Conservation (phyloP, 345 rosid species). For the Rhodamnia argentea region DNA sequence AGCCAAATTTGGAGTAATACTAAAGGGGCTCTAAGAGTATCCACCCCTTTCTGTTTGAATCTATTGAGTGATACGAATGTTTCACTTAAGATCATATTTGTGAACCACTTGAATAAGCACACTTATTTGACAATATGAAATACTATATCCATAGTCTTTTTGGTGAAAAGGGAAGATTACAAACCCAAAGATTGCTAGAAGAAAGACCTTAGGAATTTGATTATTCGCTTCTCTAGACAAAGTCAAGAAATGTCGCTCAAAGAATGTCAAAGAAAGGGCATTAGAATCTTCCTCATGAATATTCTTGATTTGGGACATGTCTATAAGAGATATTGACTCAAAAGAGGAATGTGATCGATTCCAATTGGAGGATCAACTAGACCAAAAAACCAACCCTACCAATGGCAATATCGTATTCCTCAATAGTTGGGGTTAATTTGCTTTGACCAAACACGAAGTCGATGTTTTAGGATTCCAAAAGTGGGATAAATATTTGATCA, state of each 20-base stretch:
- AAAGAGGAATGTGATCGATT: neutral
- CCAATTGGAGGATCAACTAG: neutral
- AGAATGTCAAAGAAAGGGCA: neutral
- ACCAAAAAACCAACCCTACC: neutral
- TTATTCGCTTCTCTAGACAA: neutral
- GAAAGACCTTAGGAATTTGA: neutral
- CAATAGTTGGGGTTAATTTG: neutral
- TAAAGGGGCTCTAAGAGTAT: fast-evolving
- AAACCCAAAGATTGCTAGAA: neutral
- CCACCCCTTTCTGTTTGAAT: neutral
- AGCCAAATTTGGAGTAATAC: neutral
- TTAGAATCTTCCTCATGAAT: no score
- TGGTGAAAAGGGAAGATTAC: neutral
- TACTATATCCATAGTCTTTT: neutral
- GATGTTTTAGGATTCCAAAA: neutral
- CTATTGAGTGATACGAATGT: neutral
- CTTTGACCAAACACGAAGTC: neutral
- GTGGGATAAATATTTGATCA: neutral
- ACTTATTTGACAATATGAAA: neutral
- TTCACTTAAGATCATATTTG: neutral
- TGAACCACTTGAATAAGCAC: neutral
- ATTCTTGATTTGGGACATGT: no score
- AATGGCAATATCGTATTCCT: neutral
- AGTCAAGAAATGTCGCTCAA: neutral
- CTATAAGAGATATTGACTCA: neutral